Evolutionary conservation across 352 stramenopile species (phyloP).

Genomic region (Phytophthora pistaciae): DNA sequence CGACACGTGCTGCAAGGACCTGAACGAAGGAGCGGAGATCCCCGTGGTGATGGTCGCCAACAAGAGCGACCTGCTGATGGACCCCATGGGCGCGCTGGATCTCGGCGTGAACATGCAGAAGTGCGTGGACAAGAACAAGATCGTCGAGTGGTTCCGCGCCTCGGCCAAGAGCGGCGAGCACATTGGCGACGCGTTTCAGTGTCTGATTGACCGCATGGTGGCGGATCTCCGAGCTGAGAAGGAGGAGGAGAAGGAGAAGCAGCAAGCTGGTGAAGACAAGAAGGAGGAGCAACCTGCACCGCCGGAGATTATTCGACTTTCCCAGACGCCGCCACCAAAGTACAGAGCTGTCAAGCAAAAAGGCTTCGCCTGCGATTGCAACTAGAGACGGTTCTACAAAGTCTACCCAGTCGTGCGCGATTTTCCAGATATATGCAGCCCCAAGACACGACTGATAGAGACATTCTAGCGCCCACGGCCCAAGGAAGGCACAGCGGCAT

Average conservation of each 20-base stretch:
- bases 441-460: not conserved
- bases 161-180: constrained; percentile 80
- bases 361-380: constrained; percentile 59
- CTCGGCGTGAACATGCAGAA: constrained; percentile 89
- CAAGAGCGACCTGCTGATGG: constrained; percentile 84
- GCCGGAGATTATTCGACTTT: constrained; percentile 57
- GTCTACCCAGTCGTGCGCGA: constrained; percentile 3
- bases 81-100: constrained; percentile 73
- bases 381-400: constrained; percentile 30
- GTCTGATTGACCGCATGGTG: constrained; percentile 73
- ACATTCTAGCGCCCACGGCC: not conserved
- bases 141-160: constrained; percentile 81
- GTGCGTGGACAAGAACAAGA: constrained; percentile 74
- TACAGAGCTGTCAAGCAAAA: constrained; percentile 33
- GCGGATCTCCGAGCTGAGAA: constrained; percentile 47
- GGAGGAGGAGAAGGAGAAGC: constrained; percentile 17
- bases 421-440: not conserved
- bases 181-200: constrained; percentile 68
- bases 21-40: constrained; percentile 54
- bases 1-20: constrained; percentile 64
- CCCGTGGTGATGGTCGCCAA: constrained; percentile 88
- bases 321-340: constrained; percentile 27
- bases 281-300: constrained; percentile 4
- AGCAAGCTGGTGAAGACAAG: not conserved
- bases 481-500: not conserved